phyloP scores from a whole-genome alignment of 306 rosid genomes.

The Vigna nakashimae region DNA sequence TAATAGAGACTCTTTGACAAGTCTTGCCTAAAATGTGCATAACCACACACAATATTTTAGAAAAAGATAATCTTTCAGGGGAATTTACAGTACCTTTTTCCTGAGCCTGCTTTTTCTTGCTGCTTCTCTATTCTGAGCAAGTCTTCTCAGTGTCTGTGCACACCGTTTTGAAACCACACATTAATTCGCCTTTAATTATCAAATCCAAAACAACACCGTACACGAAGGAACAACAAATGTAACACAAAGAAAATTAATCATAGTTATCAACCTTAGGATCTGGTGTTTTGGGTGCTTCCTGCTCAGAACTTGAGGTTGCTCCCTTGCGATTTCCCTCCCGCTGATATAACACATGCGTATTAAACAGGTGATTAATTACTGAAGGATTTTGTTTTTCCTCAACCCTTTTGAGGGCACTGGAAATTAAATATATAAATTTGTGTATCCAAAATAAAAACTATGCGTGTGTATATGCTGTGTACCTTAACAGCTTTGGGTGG shows the following conservation, averaged over 20 bases:
- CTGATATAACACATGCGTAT: slow-evolving; percentile 49
- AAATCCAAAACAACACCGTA: not conserved
- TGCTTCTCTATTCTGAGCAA: slow-evolving; percentile 99
- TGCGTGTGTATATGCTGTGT: not conserved
- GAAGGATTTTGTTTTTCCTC: not conserved
- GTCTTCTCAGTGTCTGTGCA: slow-evolving; percentile 88
- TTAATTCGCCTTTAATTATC: slow-evolving; percentile 14
- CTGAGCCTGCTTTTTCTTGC: slow-evolving; percentile 99
- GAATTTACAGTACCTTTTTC: slow-evolving; percentile 68
- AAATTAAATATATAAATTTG: not conserved
- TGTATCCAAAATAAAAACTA: not conserved
- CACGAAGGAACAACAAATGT: not conserved
- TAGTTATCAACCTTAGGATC: slow-evolving; percentile 78
- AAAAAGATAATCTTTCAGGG: slow-evolving; percentile 4
- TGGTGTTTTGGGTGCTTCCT: slow-evolving; percentile 92
- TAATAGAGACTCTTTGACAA: slow-evolving; percentile 15
- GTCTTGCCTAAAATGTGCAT: slow-evolving; percentile 45
- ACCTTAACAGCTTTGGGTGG: slow-evolving; percentile 71
- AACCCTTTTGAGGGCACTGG: no score
- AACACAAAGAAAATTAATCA: not conserved
- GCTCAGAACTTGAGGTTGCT: slow-evolving; percentile 89
- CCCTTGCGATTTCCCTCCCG: slow-evolving; percentile 78
- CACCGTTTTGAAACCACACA: slow-evolving; percentile 11
- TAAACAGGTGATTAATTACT: not conserved
- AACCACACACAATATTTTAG: not conserved